These are phyloP conservation scores for Oryza nivara DNA, from an alignment of 176 grass and related monocot species.

Conservation along the genomic window DNA sequence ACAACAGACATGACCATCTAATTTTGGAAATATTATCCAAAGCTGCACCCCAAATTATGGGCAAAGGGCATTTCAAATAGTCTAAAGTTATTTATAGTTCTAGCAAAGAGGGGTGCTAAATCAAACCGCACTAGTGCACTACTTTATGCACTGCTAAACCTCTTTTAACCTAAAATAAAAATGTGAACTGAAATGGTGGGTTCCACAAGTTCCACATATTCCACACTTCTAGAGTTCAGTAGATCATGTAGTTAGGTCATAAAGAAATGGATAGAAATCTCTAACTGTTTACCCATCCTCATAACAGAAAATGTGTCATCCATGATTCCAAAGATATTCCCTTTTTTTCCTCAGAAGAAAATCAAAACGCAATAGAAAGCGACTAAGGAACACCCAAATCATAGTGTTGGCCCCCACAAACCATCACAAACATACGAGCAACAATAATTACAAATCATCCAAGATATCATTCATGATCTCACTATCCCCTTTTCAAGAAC, in stretches of 20 bases:
- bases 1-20: not conserved
- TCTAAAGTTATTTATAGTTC: not conserved
- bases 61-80: slow-evolving; percentile 1
- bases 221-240: too few species aligned
- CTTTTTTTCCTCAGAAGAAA: slow-evolving; percentile 4
- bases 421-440: not conserved
- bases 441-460: not conserved
- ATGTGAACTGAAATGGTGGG: not conserved
- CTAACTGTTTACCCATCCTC: not conserved
- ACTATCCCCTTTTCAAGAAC: not conserved
- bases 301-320: slow-evolving; percentile 11
- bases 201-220: slow-evolving; percentile 25
- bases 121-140: slow-evolving; percentile 14
- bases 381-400: slow-evolving; percentile 4
- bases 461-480: not conserved
- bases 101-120: slow-evolving; percentile 3
- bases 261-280: not conserved
- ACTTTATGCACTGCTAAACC: slow-evolving; percentile 1
- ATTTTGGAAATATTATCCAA: slow-evolving; percentile 5
- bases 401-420: slow-evolving; percentile 41
- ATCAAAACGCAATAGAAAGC: slow-evolving; percentile 8
- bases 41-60: not conserved
- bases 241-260: slow-evolving; percentile 4
- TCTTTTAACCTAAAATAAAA: slow-evolving; percentile 2
- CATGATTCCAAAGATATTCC: slow-evolving; percentile 19